Percentiles rank a stretch among this genome's conserved stretches.
These are phyloP conservation scores for Ascochyta koolunga DNA, from an alignment of 2,329 filamentous ascomycete species.

Conservation along the genomic window DNA sequence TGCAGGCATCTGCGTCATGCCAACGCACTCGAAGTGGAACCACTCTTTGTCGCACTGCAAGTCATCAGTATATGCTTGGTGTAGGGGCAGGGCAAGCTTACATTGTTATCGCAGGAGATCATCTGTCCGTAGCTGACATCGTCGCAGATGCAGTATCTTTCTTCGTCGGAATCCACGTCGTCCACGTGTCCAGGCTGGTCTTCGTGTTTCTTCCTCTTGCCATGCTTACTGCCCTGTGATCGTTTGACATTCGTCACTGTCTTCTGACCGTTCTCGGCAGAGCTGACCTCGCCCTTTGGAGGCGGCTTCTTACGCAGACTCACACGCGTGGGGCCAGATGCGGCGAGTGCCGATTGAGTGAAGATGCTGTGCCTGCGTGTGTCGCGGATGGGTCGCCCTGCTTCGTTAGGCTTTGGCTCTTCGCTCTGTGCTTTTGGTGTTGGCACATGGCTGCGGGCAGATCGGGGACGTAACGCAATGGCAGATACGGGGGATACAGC, in stretches of 20 bases:
- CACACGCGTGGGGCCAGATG: slow-evolving; percentile 46
- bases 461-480: slow-evolving; percentile 40
- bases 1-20: slow-evolving; percentile 67
- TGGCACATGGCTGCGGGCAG: slow-evolving; percentile 47
- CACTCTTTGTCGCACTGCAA: slow-evolving; percentile 77
- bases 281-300: slow-evolving; percentile 73
- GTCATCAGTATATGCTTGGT: slow-evolving; percentile 22
- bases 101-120: slow-evolving; percentile 81
- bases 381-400: slow-evolving; percentile 42
- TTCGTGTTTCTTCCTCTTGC: slow-evolving; percentile 56
- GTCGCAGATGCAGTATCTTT: slow-evolving; percentile 78
- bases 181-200: slow-evolving; percentile 35
- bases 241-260: slow-evolving; percentile 74
- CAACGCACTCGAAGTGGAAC: slow-evolving; percentile 83
- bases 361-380: slow-evolving; percentile 55
- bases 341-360: slow-evolving; percentile 45
- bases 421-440: slow-evolving; percentile 56
- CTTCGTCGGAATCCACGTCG: slow-evolving; percentile 75
- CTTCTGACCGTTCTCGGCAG: slow-evolving; percentile 63
- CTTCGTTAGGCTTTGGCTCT: slow-evolving; percentile 52
- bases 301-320: slow-evolving; percentile 69
- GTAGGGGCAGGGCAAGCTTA: slow-evolving; percentile 42
- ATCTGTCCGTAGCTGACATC: slow-evolving; percentile 81
- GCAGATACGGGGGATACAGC: slow-evolving; percentile 17
- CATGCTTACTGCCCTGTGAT: slow-evolving; percentile 53